These are phyloP conservation scores for Laguncularia racemosa DNA, from an alignment of 345 rosid genomes.

Conservation along the genomic window DNA sequence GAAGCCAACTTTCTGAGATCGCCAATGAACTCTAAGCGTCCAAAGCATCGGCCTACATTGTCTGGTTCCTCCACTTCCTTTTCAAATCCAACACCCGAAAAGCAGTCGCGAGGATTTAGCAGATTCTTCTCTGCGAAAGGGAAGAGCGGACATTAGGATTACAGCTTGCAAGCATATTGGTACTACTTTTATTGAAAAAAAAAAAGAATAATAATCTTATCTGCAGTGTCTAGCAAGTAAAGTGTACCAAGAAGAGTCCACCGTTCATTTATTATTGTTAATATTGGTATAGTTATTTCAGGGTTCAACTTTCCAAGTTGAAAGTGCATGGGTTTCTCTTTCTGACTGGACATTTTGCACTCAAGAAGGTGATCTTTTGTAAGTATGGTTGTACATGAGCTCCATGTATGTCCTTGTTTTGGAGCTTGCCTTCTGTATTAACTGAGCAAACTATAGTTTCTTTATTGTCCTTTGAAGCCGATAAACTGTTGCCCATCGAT, in stretches of 20 bases:
- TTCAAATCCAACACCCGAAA: conserved; percentile 47
- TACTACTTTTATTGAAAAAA: too few species aligned
- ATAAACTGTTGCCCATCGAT: neutral
- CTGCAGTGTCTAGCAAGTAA: neutral
- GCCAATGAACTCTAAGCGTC: conserved; percentile 36
- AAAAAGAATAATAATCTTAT: too few species aligned
- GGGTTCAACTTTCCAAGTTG: conserved; percentile 15
- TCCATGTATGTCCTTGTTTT: conserved; percentile 12
- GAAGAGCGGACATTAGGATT: conserved; percentile 32
- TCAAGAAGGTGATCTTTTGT: conserved; percentile 17
- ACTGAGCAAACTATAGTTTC: neutral
- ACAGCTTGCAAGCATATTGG: too few species aligned
- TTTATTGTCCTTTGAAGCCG: neutral
- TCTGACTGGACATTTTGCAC: conserved; percentile 10
- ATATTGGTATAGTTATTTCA: conserved; percentile 1
- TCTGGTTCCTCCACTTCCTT: conserved; percentile 39
- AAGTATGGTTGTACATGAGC: conserved; percentile 33
- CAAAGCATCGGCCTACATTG: conserved; percentile 58
- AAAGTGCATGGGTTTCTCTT: conserved; percentile 10
- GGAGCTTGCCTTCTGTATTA: neutral
- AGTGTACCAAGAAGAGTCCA: neutral
- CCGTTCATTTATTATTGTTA: neutral
- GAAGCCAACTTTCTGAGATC: conserved; percentile 48
- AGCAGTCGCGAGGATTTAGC: conserved; percentile 74
- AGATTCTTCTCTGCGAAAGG: conserved; percentile 93